These are phyloP conservation scores for Boletus reticuloceps DNA, from an alignment of 768 basidiomycete genomes.

Conservation along the genomic window DNA sequence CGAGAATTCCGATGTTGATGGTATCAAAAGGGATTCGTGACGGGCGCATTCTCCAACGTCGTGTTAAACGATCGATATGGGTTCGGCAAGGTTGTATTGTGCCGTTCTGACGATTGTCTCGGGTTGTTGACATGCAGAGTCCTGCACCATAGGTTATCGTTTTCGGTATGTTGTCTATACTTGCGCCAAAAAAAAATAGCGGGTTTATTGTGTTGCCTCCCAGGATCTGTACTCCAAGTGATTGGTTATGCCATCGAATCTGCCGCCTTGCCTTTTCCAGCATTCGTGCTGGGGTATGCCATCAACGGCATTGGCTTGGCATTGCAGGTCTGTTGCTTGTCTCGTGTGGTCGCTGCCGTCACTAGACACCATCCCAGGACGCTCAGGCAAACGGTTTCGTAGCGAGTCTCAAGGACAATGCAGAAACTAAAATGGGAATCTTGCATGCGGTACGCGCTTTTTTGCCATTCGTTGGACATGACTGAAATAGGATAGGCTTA, in stretches of 20 bases:
- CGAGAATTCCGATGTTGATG: background rate
- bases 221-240: constrained; percentile 30
- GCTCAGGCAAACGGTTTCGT: constrained; percentile 49
- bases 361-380: constrained; percentile 29
- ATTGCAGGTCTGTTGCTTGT: constrained; percentile 37
- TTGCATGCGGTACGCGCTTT: constrained; percentile 35
- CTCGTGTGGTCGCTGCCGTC: background rate
- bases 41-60: constrained; percentile 32
- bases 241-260: constrained; percentile 36
- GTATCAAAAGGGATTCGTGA: constrained; percentile 29
- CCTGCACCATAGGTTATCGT: constrained; percentile 23
- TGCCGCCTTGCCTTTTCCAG: constrained; percentile 45
- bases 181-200: too few relatives aligned
- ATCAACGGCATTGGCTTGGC: constrained; percentile 47
- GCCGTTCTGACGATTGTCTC: background rate
- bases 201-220: background rate
- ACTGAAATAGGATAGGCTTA: constrained; percentile 20
- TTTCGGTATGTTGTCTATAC: constrained; percentile 17
- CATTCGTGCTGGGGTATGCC: constrained; percentile 40
- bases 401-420: constrained; percentile 38
- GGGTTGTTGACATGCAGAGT: background rate
- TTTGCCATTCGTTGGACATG: background rate
- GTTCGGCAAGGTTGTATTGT: constrained; percentile 31
- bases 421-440: constrained; percentile 40
- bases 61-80: constrained; percentile 29